Base-by-base conservation (phyloP, 2,329 filamentous ascomycete genomes). In the Ophiognomonia clavigignenti-juglandacearum region DNA sequence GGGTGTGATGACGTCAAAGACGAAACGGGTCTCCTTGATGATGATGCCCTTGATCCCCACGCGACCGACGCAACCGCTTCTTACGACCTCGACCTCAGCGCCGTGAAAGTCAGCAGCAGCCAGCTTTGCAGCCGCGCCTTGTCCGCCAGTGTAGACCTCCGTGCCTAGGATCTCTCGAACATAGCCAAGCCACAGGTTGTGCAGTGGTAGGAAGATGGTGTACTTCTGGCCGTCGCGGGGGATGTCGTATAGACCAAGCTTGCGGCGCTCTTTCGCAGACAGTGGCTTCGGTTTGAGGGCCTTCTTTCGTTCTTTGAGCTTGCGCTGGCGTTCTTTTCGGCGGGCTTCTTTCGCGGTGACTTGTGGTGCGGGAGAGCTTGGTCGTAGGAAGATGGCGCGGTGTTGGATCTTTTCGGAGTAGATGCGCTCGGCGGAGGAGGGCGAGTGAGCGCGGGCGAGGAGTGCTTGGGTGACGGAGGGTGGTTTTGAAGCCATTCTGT, bases 21-120 rank as follows among this genome's bases (percentile, higher is more conserved):
- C 84, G 59, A 86, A 92, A 62, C 86, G 89, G 43, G 86, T 85
- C 69, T 98, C 93, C 62, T 88, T 83, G 34, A 96, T 82, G 51
- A 97, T 86, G 57, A 97, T 92, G 14, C 93, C 93, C 57, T 74
- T 80, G 45, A 92, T 67, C 0, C 93, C 92, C 1, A 98, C 91
- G 14, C 92, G 75, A 45, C 86, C 83, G 14, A 85, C 79, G 63
- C 91, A 96, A 24, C 79, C 70, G 64, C 90, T 93, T 57, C 91
- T 71, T 46, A 92, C 86, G 19, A 97, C 88, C 67, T 90, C 82
- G 18, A 96, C 64, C 56, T 82, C 72, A 14, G 92, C 91, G 2
- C 93, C 93, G 63, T 97, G 91, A 59, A 90, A 92, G 66, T 98
- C 93, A 2, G 91, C 92, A 48, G 85, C 88, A 37, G 80, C 83